A percentile compares a stretch with the other conserved stretches of the same genome.
Conservation (phyloP, 2,329 filamentous ascomycete genomes). For the Stachybotrys elegans region DNA sequence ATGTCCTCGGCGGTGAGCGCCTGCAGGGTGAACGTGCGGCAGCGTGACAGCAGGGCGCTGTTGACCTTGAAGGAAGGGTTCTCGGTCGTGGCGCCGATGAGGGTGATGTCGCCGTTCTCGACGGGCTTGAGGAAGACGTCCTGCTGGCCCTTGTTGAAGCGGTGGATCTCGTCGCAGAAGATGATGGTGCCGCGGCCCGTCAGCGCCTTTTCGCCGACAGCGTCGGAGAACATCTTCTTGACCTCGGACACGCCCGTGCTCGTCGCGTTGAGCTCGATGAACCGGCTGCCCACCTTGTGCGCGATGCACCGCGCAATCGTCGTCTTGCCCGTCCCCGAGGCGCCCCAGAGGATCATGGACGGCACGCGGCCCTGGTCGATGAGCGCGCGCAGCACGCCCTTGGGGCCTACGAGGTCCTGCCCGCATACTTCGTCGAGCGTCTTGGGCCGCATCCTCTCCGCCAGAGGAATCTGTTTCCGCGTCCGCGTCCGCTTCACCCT, state of each 20-base stretch:
- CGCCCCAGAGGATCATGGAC: slow-evolving; percentile 93
- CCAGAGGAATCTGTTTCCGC: slow-evolving; percentile 72
- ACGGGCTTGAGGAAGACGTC: slow-evolving; percentile 93
- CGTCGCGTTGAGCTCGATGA: slow-evolving; percentile 94
- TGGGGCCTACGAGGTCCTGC: slow-evolving; percentile 81
- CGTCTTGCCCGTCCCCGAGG: slow-evolving; percentile 77
- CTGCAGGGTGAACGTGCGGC: slow-evolving; percentile 81
- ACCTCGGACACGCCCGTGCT: slow-evolving; percentile 82
- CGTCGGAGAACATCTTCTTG: slow-evolving; percentile 87
- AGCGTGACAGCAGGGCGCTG: slow-evolving; percentile 79
- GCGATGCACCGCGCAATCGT: slow-evolving; percentile 92
- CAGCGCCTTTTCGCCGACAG: slow-evolving; percentile 70
- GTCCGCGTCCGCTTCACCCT: slow-evolving; percentile 63
- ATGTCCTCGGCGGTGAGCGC: slow-evolving; percentile 71
- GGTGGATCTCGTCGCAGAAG: slow-evolving; percentile 95
- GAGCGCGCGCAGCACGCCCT: slow-evolving; percentile 78
- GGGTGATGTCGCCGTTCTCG: slow-evolving; percentile 81
- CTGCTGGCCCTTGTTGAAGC: slow-evolving; percentile 88
- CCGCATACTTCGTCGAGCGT: slow-evolving; percentile 83
- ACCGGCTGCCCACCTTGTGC: slow-evolving; percentile 72
- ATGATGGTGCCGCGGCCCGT: slow-evolving; percentile 91
- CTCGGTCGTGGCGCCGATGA: slow-evolving; percentile 95
- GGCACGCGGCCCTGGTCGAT: slow-evolving; percentile 84
- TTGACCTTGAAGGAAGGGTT: slow-evolving; percentile 95
- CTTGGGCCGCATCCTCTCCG: slow-evolving; percentile 86